Base-by-base conservation (phyloP, 306 rosid genomes). In the Begonia fuchsioides region DNA sequence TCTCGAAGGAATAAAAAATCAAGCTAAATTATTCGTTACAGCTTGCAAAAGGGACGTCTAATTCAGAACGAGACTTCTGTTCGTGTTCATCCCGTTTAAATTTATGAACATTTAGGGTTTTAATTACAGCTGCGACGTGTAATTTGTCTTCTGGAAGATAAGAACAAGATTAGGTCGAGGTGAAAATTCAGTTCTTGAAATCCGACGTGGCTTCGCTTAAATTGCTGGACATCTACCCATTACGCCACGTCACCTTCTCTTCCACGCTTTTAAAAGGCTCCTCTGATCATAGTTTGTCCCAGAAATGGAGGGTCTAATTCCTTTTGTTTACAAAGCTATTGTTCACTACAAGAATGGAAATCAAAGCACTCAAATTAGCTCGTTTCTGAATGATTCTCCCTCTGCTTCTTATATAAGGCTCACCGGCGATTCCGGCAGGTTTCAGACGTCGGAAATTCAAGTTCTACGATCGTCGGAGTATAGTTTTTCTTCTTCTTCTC, bases 301-400 rank as follows among this genome's bases (percentile, higher is more conserved):
- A 9, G 19, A 14, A 60, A 87, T 87, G 96, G 96, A 87, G 73
- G 96, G 96, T 58, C 72, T 87, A 15, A 83, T 87, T 62, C 96
- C 96, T 32, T 73, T 77, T 39, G 94, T 87, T 15, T 87, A 87
- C 75, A 80, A 32, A 60, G 82, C 92, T 1, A 73, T 87, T n/a
- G 68, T 76, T 38, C 93, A 87, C 15, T 72, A 80, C 83, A 87
- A 68, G 79, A 63, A 57, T 63, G 78, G 56, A 0, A 76, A 69
- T 14, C 76, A 72, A 61, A 76, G 64, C 12, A 48, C 69, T 6
- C 45, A 15, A 41, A 35, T 77, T 2, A 77, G 72, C 43, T 75
- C 94, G 13, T 80, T 78, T 81, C 41, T 87, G 60, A 39, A 43
- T 12, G 96, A 83, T 7, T 83, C 94, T 0, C 93, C 96, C 13